A percentile compares a stretch with the other conserved stretches of the same genome.
Evolutionary conservation across 345 rosid genomes (phyloP).

Genomic region (Aegle marmelos): DNA sequence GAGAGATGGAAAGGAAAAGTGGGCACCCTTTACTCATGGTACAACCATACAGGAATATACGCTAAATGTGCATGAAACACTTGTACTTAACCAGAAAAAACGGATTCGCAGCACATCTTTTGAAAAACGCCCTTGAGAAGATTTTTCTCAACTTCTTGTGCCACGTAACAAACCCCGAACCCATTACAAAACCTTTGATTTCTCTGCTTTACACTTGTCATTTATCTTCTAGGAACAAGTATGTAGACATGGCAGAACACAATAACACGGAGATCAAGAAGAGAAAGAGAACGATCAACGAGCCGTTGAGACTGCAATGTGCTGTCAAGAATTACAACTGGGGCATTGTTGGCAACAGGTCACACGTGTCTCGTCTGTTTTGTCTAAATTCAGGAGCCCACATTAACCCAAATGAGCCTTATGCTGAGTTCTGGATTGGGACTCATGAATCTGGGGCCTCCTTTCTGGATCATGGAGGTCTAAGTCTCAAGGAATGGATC

Average conservation of each 20-base stretch:
- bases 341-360: slow-evolving; percentile 32
- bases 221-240: neutral
- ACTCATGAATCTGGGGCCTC: slow-evolving; percentile 48
- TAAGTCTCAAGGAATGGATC: slow-evolving; percentile 38
- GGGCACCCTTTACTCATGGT: neutral
- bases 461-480: slow-evolving; percentile 8
- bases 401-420: slow-evolving; percentile 20
- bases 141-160: neutral
- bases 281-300: neutral
- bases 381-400: slow-evolving; percentile 28
- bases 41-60: neutral
- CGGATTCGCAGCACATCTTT: neutral
- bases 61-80: neutral
- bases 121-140: neutral
- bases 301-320: slow-evolving; percentile 24
- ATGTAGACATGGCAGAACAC: slow-evolving; percentile 5
- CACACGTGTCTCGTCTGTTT: slow-evolving; percentile 28
- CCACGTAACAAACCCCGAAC: neutral
- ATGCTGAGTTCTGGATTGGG: slow-evolving; percentile 69
- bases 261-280: neutral
- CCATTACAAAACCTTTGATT: slow-evolving; percentile 1
- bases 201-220: neutral
- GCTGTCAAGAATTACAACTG: slow-evolving; percentile 39
- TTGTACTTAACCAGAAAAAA: slow-evolving; percentile 8
- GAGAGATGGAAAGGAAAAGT: neutral